Evolutionary conservation across 805 yeast species (phyloP).

Genomic region (Ogataea philodendri): DNA sequence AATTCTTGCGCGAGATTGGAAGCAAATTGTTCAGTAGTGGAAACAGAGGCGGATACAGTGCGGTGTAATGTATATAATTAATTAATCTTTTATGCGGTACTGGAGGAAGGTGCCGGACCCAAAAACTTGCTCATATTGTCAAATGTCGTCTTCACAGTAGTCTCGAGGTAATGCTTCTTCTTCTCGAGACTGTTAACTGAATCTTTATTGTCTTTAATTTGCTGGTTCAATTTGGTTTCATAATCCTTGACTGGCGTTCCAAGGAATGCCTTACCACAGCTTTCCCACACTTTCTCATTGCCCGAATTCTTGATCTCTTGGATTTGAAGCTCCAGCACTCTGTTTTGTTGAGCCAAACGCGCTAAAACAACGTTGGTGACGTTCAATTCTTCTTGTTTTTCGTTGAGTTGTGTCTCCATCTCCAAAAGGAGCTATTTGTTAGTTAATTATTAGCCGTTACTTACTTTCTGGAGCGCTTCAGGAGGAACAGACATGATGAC

Average conservation of each 20-base stretch:
- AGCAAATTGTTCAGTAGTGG: conserved; percentile 62
- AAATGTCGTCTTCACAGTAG: conserved; percentile 72
- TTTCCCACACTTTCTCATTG: conserved; percentile 68
- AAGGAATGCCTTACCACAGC: conserved; percentile 77
- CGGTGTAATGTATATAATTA: conserved; percentile 51
- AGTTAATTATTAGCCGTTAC: no score
- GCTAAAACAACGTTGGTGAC: conserved; percentile 52
- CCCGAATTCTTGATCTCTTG: conserved; percentile 48
- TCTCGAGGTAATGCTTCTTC: conserved; percentile 69
- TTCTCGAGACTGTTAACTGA: conserved; percentile 58
- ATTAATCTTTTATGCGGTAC: conserved; percentile 1
- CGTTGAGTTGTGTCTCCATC: conserved; percentile 62
- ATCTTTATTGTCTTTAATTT: conserved; percentile 55
- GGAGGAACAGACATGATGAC: conserved; percentile 41
- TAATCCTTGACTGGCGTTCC: conserved; percentile 46
- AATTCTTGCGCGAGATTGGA: conserved; percentile 63
- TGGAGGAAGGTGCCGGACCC: conserved; percentile 4
- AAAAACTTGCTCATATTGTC: conserved; percentile 48
- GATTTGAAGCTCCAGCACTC: conserved; percentile 54
- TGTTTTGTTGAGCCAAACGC: conserved; percentile 47
- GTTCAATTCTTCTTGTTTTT: conserved; percentile 57
- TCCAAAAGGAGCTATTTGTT: conserved; percentile 49
- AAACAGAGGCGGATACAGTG: conserved; percentile 86
- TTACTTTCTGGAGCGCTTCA: conserved; percentile 42
- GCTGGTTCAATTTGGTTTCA: conserved; percentile 45